Base-by-base conservation (phyloP, 2,329 filamentous ascomycete species). In the Phyllosticta capitalensis region DNA sequence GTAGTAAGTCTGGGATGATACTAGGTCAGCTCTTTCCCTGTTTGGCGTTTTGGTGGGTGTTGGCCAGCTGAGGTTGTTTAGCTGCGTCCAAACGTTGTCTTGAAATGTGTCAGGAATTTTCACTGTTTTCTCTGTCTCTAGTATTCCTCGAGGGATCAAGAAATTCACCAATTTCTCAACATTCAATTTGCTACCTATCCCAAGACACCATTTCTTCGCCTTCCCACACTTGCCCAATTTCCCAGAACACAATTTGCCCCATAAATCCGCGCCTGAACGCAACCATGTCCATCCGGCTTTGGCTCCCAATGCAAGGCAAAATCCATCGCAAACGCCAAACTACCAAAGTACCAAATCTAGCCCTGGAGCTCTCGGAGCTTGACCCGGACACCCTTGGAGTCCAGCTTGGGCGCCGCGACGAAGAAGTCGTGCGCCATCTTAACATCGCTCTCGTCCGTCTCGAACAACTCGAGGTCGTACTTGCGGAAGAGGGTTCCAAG, bases 381-480 rank as follows among this genome's bases (percentile, higher is more conserved):
- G 5, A 65, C 61, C 30, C 64, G 63, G 14, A 70, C 61, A 1
- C 68, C 69, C 38, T 67, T 68, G 1, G 63, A 63, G 5, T 62
- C 63, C 26, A 59, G 22, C 26, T 51, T 62, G 10, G 64, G 59
- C 19, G 62, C 59, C 19, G 69, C 67, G 48, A 65, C 67, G 48
- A 71, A 71, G 28, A 65, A 67, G 49, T 65, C 64, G 48, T 62
- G 60, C 22, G 54, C 61, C 4, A 50, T 17, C 3, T 12, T 50
- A 1, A 66, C 60, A 52, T 65, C 64, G 52, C 58, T 53, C 58
- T 63, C 61, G 3, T 26, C 50, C 28, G 61, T 62, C 58, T 62
- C 58, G 19, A 38, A 62, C 17, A 62, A 49, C 53, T 61, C 48
- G 5, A 60, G 4, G n/a, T 54, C 61, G 21, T 55, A 62, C 21